A percentile compares a stretch with the other conserved stretches of the same genome.
phyloP scores from a whole-genome alignment of 768 basidiomycete species.

The Lactifluus piperatus region DNA sequence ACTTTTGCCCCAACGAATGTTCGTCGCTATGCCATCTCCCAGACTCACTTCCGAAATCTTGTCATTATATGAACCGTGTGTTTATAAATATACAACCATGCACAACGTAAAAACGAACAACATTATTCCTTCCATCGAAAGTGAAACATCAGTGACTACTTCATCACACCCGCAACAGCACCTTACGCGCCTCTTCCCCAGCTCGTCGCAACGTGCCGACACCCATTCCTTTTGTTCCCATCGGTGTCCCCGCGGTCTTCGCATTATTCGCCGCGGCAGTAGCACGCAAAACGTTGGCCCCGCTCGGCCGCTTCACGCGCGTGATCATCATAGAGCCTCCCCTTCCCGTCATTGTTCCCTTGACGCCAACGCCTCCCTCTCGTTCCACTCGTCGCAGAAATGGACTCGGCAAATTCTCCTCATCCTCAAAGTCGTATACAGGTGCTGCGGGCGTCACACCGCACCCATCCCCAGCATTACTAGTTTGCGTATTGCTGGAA shows the following conservation, averaged over 20 bases:
- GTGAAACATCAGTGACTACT: not conserved
- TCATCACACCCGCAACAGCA: constrained; percentile 30
- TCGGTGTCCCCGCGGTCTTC: constrained; percentile 22
- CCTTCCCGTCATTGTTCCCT: not conserved
- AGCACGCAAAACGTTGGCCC: constrained; percentile 46
- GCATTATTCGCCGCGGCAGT: constrained; percentile 50
- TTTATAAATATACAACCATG: not conserved
- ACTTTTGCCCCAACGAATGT: not conserved
- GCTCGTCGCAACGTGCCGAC: constrained; percentile 31
- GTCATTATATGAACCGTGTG: not conserved
- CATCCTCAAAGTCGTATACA: constrained; percentile 60
- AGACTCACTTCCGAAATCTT: not conserved
- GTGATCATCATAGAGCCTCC: constrained; percentile 6
- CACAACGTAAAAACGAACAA: not conserved
- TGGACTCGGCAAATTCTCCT: constrained; percentile 80
- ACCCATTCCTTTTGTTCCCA: not conserved
- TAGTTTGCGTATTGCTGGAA: not conserved
- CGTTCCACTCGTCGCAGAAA: constrained; percentile 57
- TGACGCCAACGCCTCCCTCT: constrained; percentile 23
- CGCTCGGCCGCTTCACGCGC: constrained; percentile 38
- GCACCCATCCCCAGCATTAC: not conserved
- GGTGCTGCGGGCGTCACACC: not conserved
- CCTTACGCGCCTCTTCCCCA: constrained; percentile 44
- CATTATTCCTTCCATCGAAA: not conserved
- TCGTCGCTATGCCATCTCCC: not conserved